These are phyloP conservation scores for Suhomyces sp. DNA, from an alignment of 805 yeast species.

Conservation along the genomic window DNA sequence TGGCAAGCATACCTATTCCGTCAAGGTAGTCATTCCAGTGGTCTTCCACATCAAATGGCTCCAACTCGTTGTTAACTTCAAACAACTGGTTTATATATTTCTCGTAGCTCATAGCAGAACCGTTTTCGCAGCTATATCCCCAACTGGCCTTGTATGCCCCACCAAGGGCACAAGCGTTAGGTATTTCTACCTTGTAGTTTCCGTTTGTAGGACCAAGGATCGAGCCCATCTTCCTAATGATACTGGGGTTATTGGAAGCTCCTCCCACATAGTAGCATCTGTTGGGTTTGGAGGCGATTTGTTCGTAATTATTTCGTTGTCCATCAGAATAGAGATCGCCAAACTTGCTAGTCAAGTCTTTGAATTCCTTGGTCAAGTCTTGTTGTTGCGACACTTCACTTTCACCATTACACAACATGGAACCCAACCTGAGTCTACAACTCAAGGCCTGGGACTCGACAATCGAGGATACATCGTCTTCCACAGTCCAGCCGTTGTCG, in stretches of 20 bases:
- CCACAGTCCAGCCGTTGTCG: constrained; percentile 41
- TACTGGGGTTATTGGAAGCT: constrained; percentile 67
- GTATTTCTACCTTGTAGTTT: constrained; percentile 66
- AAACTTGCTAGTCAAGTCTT: constrained; percentile 27
- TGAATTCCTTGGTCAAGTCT: constrained; percentile 17
- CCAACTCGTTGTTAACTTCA: constrained; percentile 49
- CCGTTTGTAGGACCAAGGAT: constrained; percentile 68
- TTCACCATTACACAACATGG: constrained; percentile 51
- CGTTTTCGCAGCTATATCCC: constrained; percentile 45
- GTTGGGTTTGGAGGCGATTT: constrained; percentile 56
- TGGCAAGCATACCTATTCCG: constrained; percentile 52
- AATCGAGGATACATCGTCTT: constrained; percentile 69
- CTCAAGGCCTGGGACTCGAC: constrained; percentile 86
- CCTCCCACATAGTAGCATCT: constrained; percentile 86
- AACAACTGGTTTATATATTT: constrained; percentile 35
- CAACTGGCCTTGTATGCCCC: constrained; percentile 86
- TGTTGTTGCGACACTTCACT: neutral
- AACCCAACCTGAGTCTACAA: constrained; percentile 76
- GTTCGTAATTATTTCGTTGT: constrained; percentile 39
- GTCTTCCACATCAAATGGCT: constrained; percentile 35
- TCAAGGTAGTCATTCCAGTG: constrained; percentile 48
- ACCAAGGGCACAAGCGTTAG: constrained; percentile 91
- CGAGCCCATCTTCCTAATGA: constrained; percentile 65
- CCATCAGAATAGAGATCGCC: constrained; percentile 51
- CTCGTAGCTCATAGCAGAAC: constrained; percentile 39